phyloP scores from a whole-genome alignment of 306 rosid genomes.

The Styphnolobium japonicum region DNA sequence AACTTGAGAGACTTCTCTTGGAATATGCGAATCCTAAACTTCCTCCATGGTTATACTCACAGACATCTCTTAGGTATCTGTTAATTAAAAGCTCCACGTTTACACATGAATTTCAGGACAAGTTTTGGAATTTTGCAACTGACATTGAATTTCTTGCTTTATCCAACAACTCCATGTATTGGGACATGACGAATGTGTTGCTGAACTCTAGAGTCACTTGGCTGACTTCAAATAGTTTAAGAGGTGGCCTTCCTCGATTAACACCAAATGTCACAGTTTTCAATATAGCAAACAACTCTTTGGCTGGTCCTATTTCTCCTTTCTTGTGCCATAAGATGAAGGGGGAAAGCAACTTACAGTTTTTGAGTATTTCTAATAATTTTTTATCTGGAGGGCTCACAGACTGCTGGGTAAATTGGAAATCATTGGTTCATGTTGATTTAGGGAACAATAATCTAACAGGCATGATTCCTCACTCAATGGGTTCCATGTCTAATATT shows the following conservation, averaged over 20 bases:
- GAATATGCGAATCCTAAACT: background rate
- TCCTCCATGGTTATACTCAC: conserved; percentile 23
- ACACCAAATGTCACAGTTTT: background rate
- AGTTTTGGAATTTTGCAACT: conserved; percentile 23
- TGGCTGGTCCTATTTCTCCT: conserved; percentile 24
- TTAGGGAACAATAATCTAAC: no score
- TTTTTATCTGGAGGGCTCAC: conserved; percentile 3
- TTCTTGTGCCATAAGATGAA: background rate
- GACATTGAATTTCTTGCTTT: background rate
- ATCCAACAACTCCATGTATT: background rate
- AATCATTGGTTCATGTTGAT: no score
- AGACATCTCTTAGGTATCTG: background rate
- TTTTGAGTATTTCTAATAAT: conserved; percentile 17
- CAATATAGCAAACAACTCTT: background rate
- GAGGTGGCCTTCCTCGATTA: no score
- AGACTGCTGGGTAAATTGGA: background rate
- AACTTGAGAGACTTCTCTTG: background rate
- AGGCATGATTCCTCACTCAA: no score
- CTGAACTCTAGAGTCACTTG: background rate
- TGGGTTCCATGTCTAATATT: background rate
- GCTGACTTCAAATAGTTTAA: background rate
- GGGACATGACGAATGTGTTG: background rate
- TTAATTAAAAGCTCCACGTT: background rate
- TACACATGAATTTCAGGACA: no score
- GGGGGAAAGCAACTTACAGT: background rate